Base-by-base conservation (phyloP, 1,284 basidiomycete species). In the Pseudozyma thailandica region DNA sequence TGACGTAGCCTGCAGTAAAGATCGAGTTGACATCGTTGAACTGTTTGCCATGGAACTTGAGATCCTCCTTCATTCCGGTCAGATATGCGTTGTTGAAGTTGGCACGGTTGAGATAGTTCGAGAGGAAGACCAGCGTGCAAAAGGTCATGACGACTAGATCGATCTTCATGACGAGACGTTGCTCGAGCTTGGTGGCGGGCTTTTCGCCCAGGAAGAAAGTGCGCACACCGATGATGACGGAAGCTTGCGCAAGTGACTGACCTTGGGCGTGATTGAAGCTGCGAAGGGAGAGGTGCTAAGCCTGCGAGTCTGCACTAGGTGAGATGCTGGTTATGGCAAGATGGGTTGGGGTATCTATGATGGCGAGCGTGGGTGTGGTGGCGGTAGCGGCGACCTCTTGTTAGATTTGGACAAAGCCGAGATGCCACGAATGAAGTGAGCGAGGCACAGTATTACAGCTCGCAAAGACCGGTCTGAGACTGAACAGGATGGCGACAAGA, bases 41-140 rank as follows among this genome's bases (percentile, higher is more conserved):
- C 61, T 92, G 86, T 39, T 87, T 89, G 28, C 90, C 90, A 47
- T 85, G 83, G 87, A 92, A 89, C 59, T 86, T 75, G 30, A 92
- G 86, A 43, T 91, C 90, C 82, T 92, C 90, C 71, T 87, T 89
- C 91, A 93, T 91, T 4, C 91, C 91, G 4, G 90, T 91, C 16
- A 92, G 90, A 80, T 90, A 91, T 46, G 62, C 63, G 48, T 72
- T 72, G 47, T 37, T 28, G 42, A 76, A 76, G 58, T 75, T 75
- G 41, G 64, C 56, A 8, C 74, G 47, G 38, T 75, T 75, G 41
- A 76, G 59, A 45, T 76, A 74, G 53, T 74, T 76, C 31, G 49
- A 56, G 33, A 73, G 64, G 45, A 57, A 66, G 26, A 62, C 47
- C 10, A 76, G 39, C 5, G 56, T 72, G 43, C 55, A 60, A 44